These are phyloP conservation scores for Moesziomyces antarcticus DNA, from an alignment of 1,284 basidiomycete genomes.

Conservation along the genomic window DNA sequence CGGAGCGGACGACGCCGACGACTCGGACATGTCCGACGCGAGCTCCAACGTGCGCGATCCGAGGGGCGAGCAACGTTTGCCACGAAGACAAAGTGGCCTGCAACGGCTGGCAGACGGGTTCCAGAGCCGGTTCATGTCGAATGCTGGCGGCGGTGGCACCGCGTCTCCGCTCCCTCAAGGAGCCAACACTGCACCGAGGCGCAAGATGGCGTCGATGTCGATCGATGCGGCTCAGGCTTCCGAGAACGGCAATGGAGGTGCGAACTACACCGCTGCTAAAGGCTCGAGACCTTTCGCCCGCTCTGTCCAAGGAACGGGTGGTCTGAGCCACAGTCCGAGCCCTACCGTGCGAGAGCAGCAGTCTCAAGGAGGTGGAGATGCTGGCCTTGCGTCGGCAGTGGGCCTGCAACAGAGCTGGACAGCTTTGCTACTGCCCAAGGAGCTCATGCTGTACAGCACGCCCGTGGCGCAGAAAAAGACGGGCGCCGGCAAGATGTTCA, in stretches of 20 bases:
- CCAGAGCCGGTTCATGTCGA: conserved; percentile 19
- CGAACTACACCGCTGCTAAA: not conserved
- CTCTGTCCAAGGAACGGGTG: conserved; percentile 18
- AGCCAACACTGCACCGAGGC: conserved; percentile 12
- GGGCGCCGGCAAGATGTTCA: conserved; percentile 64
- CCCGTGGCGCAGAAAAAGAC: conserved; percentile 60
- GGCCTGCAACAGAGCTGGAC: conserved; percentile 47
- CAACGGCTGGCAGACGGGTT: conserved; percentile 35
- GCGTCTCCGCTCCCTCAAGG: conserved; percentile 1
- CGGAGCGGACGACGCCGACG: conserved; percentile 25
- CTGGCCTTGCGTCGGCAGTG: not conserved
- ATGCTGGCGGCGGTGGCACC: not conserved
- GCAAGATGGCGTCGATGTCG: conserved; percentile 36
- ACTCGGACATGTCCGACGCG: conserved; percentile 33
- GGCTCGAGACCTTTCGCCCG: conserved; percentile 18
- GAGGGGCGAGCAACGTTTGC: conserved; percentile 2
- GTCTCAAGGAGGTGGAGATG: not conserved
- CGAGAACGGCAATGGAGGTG: conserved; percentile 6
- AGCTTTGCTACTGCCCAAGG: conserved; percentile 57
- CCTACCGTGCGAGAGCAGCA: conserved; percentile 4
- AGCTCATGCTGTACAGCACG: conserved; percentile 56
- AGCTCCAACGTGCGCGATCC: conserved; percentile 8
- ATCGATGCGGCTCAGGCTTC: conserved; percentile 14
- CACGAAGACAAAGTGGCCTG: conserved; percentile 23
- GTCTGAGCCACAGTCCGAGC: conserved; percentile 13